A percentile compares a stretch with the other conserved stretches of the same genome.
These are phyloP conservation scores for Saccharomycopsis sp. DNA, from an alignment of 805 yeast species.

Conservation along the genomic window DNA sequence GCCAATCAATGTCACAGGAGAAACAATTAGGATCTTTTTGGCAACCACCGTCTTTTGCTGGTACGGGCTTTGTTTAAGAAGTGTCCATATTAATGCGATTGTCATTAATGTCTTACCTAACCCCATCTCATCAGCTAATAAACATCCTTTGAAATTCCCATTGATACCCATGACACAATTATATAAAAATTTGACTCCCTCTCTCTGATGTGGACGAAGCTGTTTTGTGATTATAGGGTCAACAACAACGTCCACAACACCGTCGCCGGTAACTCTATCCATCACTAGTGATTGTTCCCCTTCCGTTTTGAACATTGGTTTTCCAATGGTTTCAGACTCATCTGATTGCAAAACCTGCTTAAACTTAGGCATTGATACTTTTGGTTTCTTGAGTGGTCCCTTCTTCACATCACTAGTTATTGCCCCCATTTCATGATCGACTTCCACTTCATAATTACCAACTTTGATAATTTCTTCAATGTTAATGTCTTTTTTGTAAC, in stretches of 20 bases:
- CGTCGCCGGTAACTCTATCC: constrained; percentile 18
- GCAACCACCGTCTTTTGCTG: constrained; percentile 16
- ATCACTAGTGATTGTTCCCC: constrained; percentile 15
- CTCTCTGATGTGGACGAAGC: constrained; percentile 80
- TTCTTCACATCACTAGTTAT: not conserved
- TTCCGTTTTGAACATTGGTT: constrained; percentile 15
- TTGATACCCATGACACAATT: constrained; percentile 73
- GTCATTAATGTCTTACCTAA: constrained; percentile 86
- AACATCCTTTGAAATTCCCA: constrained; percentile 49
- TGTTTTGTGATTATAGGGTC: constrained; percentile 48
- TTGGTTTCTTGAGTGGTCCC: not conserved
- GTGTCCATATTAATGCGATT: constrained; percentile 76
- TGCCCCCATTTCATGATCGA: constrained; percentile 40
- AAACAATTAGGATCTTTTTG: constrained; percentile 66
- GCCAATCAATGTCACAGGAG: constrained; percentile 83
- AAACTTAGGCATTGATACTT: not conserved
- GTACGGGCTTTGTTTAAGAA: constrained; percentile 58
- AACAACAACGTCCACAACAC: constrained; percentile 36
- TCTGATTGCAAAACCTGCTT: not conserved
- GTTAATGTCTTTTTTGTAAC: constrained; percentile 5
- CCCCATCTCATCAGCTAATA: constrained; percentile 97
- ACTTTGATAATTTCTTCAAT: constrained; percentile 30
- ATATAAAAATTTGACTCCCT: constrained; percentile 76
- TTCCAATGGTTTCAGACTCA: not conserved
- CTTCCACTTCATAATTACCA: constrained; percentile 57